Evolutionary conservation across 2,329 filamentous ascomycete genomes (phyloP), one percentile per base, ranked within the genome.

Genomic region (Talaromyces sp.): DNA sequence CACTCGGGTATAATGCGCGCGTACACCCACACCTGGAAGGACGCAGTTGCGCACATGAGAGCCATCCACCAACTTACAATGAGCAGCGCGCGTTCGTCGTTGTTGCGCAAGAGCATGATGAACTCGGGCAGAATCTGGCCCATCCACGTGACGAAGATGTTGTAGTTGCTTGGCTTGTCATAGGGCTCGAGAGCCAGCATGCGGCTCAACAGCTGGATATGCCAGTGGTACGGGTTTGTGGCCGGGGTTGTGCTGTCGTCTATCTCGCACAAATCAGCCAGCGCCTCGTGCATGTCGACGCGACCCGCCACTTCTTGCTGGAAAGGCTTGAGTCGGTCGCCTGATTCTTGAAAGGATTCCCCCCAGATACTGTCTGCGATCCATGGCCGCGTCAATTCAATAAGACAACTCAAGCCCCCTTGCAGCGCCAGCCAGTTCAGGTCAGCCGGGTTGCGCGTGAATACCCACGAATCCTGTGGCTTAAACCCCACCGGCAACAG

Each of bases 371-470:
- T 75, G 43, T 67, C 62, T 11, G 54, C 38, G 9, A 75, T 57
- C 65, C 68, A 72, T 24, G 63, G 63, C 0, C 7, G 2, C 1
- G 69, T 66, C 7, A 67, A 65, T 21, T 64, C 54, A 12, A 75
- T 65, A 12, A 76, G 65, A 55, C 69, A 67, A 29, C 70, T 67
- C 1, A 76, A 64, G 0, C 73, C 73, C 4, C 67, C 65, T 60
- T 76, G 73, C 17, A 76, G 62, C 2, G 65, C 63, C 26, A 76
- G 68, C 74, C 74, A 76, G 58, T 71, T 75, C 5, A 76, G 65
- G 6, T 69, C 63, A 12, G 64, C 61, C 1, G 70, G 68, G 32
- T 72, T 63, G 3, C 65, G 59, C 14, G 72, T 70, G 64, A 75
- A 75, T 21, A 75, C 67, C 63, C 74, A 76, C 2, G 74, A 75